Base-by-base conservation (phyloP, 176 grass and related monocot genomes). In the Triticum turgidum region DNA sequence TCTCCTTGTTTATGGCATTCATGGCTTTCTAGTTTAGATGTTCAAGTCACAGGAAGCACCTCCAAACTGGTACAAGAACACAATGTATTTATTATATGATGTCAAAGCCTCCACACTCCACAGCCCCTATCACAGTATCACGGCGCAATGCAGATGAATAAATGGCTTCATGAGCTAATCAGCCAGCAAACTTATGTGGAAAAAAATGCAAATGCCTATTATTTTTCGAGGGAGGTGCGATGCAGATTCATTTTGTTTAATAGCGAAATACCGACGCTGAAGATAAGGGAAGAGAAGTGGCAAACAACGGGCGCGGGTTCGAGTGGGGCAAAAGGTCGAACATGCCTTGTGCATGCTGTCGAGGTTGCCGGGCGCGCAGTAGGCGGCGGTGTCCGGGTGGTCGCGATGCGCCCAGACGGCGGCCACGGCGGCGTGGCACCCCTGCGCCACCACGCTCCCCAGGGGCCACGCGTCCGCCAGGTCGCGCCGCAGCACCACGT, bases 301-400 rank as follows among this genome's bases (percentile, higher is more conserved):
- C 3, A 77, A 64, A 32, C 24, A 61, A 34, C 35, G 17, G 13
- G 3, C 2, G 20, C 11, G 24, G 29, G 42, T 37, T 73, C 45
- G 79, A 5, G 0, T 65, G 62, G 83, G 65, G 90, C 90, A 92
- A 96, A 96, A 77, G 82, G 84, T 91, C 92, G 80, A 94, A 90
- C 90, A 81, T 32, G 89, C 89, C 92, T 96, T 96, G 92, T 96
- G 94, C 97, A 99, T 99, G 3, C 84, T 82, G 88, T 94, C 85
- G 82, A 99, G 65, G 79, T 93, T 94, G 77, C 29, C 72, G 0
- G 91, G 85, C 4, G 73, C 87, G 78, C 89, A 99, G 88, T 94
- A 96, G 18, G 75, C 65, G 5, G 75, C 61, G 32, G 91, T 92
- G 42, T 96, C 92, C 45, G 85, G 87, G 77, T 94, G 94, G 30